These are phyloP conservation scores for Pugionium dolabratum DNA, from an alignment of 345 rosid species.

Conservation along the genomic window DNA sequence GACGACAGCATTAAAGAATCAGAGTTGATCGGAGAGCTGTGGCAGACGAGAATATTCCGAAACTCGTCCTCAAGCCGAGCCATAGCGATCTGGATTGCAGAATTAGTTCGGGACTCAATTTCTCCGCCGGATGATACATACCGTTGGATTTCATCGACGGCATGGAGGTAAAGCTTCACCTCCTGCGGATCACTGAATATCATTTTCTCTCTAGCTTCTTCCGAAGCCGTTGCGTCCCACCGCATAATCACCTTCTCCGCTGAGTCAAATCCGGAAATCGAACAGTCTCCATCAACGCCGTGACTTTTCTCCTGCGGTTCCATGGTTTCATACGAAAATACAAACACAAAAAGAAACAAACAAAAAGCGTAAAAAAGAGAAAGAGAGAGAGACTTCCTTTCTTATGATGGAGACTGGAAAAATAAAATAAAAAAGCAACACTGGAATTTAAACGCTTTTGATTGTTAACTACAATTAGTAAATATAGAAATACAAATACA, in stretches of 20 bases:
- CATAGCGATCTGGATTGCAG: constrained; percentile 93
- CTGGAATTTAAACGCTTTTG: constrained; percentile 13
- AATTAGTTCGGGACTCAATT: constrained; percentile 48
- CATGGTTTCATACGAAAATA: constrained; percentile 46
- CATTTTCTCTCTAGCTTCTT: constrained; percentile 83
- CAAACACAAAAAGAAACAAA: neutral
- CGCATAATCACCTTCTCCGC: constrained; percentile 79
- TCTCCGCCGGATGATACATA: constrained; percentile 49
- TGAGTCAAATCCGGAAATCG: constrained; percentile 48
- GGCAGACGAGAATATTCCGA: constrained; percentile 64
- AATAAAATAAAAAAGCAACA: constrained; percentile 4
- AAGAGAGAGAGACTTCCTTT: constrained; percentile 15
- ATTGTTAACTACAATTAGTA: neutral
- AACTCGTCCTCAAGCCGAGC: constrained; percentile 98
- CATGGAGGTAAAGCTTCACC: constrained; percentile 75
- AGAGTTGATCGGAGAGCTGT: constrained; percentile 64
- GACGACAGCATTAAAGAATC: constrained; percentile 49
- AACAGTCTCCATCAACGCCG: constrained; percentile 28
- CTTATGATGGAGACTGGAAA: neutral
- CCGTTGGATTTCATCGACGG: constrained; percentile 89
- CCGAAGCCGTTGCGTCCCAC: constrained; percentile 91
- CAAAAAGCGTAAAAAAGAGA: constrained; percentile 16
- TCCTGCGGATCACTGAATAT: constrained; percentile 76
- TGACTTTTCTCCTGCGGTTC: constrained; percentile 52
- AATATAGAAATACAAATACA: neutral